Base-by-base conservation (phyloP, 306 rosid genomes). In the Glycine latifolia region DNA sequence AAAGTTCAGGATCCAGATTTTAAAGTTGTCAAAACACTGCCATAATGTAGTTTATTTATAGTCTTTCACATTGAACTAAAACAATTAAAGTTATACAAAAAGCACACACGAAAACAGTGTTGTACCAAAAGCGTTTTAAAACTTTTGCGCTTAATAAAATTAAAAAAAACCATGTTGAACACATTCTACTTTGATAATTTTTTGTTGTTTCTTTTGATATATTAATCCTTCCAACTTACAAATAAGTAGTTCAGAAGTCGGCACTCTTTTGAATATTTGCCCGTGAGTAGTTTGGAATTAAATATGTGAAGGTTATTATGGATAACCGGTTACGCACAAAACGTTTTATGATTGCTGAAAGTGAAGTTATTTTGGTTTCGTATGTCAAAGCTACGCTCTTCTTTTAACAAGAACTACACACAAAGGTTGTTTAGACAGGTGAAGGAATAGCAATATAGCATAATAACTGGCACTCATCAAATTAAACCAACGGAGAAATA, bases 191-290 rank as follows among this genome's bases (percentile, higher is more conserved):
- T 13, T 1, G 71, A 46, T 12, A 71, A 77, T 61, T 48, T 78
- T 54, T 53, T 44, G 39, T 44, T 56, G 8, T 78, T 50, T n/a
- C 59, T 54, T 66, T 67, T 55, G 8, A 26, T 26, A 26, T 26
- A 37, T 20, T 15, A 43, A 8, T 46, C 67, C 33, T 73, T 59
- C 11, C 33, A 33, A 43, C 15, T 75, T 50, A 35, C n/a, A 76
- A 60, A 43, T 16, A 74, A 13, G 48, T 41, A 71, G 67, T 62
- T 59, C 12, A 41, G 66, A 65, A 68, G 83, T 79, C 49, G 82
- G 82, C 82, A 71, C 67, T 37, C 67, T 79, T 61, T 55, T 47
- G 72, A 77, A 85, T 59, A 54, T 71, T 39, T 72, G 76, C 81
- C 66, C 31, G 71, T 71, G 44, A 44, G 33, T 37, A 37, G 41